These are phyloP conservation scores for Sonneratia caseolaris DNA, from an alignment of 345 rosid genomes.

Conservation along the genomic window DNA sequence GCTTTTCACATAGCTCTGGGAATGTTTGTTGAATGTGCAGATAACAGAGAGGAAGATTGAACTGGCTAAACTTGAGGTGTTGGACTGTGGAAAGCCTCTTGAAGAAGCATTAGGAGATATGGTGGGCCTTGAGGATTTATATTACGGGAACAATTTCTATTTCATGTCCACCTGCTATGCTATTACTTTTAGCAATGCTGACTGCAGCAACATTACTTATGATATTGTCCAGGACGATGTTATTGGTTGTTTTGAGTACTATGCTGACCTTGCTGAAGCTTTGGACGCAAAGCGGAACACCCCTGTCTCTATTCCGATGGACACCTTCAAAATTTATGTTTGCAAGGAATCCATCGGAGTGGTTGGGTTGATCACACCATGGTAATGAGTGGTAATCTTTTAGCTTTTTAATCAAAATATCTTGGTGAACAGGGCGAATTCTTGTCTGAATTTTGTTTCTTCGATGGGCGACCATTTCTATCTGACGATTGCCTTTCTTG, in stretches of 20 bases:
- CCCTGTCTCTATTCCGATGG: constrained; percentile 79
- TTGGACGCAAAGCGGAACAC: constrained; percentile 81
- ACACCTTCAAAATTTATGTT: constrained; percentile 60
- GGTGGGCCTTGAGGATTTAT: constrained; percentile 21
- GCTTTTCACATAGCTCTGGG: too few relatives aligned
- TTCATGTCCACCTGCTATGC: neutral
- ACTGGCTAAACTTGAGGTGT: constrained; percentile 76
- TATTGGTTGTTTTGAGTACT: constrained; percentile 89
- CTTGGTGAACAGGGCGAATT: neutral
- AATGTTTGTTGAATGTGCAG: constrained; percentile 23
- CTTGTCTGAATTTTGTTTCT: neutral
- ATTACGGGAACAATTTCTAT: neutral
- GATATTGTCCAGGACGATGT: constrained; percentile 72
- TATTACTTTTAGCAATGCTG: neutral
- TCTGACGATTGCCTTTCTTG: neutral
- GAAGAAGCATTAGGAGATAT: constrained; percentile 94
- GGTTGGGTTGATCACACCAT: constrained; percentile 93
- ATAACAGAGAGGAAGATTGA: constrained; percentile 64
- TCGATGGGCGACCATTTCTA: neutral
- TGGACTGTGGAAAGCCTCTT: constrained; percentile 86
- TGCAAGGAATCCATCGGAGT: constrained; percentile 93
- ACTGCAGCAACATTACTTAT: constrained; percentile 6
- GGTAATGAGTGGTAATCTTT: constrained; percentile 30
- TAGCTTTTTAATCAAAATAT: neutral
- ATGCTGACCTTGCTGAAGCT: constrained; percentile 92